Conservation (phyloP, 805 yeast species). For the Kuraishia cidri region DNA sequence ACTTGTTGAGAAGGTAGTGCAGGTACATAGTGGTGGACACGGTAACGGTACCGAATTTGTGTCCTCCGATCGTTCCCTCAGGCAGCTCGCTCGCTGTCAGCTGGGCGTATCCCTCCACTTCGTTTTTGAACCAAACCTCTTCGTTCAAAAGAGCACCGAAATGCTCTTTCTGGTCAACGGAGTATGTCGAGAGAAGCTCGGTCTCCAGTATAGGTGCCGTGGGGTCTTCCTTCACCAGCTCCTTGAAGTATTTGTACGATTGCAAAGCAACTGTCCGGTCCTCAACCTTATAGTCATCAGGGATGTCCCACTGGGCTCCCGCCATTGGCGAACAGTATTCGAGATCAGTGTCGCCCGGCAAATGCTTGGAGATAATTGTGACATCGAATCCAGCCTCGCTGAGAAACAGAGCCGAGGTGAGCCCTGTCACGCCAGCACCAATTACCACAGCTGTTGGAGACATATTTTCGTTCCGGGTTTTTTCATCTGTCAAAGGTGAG, state of each 20-base stretch:
- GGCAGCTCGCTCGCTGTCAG: too few relatives aligned
- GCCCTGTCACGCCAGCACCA: slow-evolving; percentile 46
- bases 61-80: too few relatives aligned
- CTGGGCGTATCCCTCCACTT: too few relatives aligned
- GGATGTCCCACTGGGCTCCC: slow-evolving; percentile 75
- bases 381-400: slow-evolving; percentile 29
- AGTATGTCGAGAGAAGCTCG: too few relatives aligned
- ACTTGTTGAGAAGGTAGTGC: slow-evolving; percentile 37
- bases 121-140: too few relatives aligned
- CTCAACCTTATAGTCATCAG: too few relatives aligned
- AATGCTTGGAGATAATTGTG: slow-evolving; percentile 29
- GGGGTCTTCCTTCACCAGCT: slow-evolving; percentile 36
- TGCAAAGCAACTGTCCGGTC: slow-evolving; percentile 30
- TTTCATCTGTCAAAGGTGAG: too few relatives aligned
- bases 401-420: slow-evolving; percentile 38
- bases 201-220: slow-evolving; percentile 33
- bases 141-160: too few relatives aligned
- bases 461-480: too few relatives aligned
- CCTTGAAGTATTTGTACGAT: slow-evolving; percentile 36
- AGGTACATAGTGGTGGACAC: slow-evolving; percentile 53
- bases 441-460: slow-evolving; percentile 18
- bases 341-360: slow-evolving; percentile 49
- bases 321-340: slow-evolving; percentile 61
- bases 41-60: too few relatives aligned
- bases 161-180: too few relatives aligned